Conservation (phyloP, 2,329 filamentous ascomycete species). For the Calcarisporium arbuscula region DNA sequence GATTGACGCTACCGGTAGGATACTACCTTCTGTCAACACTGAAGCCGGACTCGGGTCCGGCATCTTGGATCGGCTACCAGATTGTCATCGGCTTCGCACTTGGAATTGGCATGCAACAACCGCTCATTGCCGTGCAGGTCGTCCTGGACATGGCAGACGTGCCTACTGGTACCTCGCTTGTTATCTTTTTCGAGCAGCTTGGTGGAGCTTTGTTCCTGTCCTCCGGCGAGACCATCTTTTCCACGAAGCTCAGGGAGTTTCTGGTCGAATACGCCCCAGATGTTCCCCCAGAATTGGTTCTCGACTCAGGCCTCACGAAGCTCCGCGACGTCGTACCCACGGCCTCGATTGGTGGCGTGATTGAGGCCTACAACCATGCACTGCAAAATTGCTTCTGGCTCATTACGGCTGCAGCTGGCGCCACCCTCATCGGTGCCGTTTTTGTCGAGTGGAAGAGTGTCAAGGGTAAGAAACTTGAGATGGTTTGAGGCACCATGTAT, state of each 20-base stretch:
- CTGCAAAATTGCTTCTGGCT: constrained; percentile 36
- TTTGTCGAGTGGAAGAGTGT: constrained; percentile 50
- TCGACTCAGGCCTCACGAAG: constrained; percentile 30
- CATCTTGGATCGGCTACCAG: constrained; percentile 40
- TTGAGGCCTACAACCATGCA: constrained; percentile 38
- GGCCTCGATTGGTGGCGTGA: constrained; percentile 25
- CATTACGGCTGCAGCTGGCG: constrained; percentile 35
- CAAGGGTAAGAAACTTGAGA: constrained; percentile 43
- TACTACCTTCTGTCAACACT: constrained; percentile 37
- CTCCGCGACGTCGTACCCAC: constrained; percentile 22
- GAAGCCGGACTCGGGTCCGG: constrained; percentile 21
- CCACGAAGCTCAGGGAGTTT: constrained; percentile 32
- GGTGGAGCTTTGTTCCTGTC: constrained; percentile 41
- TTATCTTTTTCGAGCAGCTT: constrained; percentile 27
- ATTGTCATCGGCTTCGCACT: constrained; percentile 31
- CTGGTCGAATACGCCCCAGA: constrained; percentile 16
- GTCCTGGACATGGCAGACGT: constrained; percentile 31
- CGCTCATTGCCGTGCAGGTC: constrained; percentile 33
- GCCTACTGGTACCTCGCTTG: constrained; percentile 37
- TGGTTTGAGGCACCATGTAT: constrained; percentile 11
- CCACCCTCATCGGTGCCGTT: constrained; percentile 35
- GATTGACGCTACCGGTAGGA: constrained; percentile 28
- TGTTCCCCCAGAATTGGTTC: constrained; percentile 20
- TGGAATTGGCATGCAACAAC: constrained; percentile 32
- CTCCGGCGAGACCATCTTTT: constrained; percentile 43